phyloP scores from a whole-genome alignment of 2,329 filamentous ascomycete species.

The Fusarium siculi region DNA sequence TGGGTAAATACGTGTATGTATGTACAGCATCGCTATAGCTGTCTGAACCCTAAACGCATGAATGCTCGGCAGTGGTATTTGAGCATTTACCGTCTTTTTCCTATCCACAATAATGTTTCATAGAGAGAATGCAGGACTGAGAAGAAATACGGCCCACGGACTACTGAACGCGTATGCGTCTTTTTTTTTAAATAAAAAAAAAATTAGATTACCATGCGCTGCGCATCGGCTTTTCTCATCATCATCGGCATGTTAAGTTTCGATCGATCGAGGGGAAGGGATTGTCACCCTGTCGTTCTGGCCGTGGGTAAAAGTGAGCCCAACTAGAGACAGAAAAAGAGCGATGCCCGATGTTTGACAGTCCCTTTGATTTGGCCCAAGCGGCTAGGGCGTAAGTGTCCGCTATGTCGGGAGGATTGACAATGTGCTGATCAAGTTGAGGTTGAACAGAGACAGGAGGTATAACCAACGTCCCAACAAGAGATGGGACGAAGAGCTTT shows the following conservation, averaged over 20 bases:
- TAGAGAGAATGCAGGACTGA: background rate
- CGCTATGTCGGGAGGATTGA: background rate
- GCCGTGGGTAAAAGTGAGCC: background rate
- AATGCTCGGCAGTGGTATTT: background rate
- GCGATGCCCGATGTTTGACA: conserved; percentile 1
- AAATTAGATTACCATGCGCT: conserved; percentile 13
- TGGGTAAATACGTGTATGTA: background rate
- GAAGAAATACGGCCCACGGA: background rate
- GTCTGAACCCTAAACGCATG: background rate
- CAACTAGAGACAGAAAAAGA: conserved; percentile 9
- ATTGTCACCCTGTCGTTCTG: conserved; percentile 1
- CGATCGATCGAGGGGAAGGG: conserved; percentile 21
- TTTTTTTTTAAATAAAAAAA: background rate
- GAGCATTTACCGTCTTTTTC: conserved; percentile 14
- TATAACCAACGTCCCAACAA: background rate
- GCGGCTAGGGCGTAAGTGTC: background rate
- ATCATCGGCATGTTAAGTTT: conserved; percentile 20
- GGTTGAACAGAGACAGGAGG: background rate
- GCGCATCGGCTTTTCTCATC: conserved; percentile 4
- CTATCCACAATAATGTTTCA: conserved; percentile 5
- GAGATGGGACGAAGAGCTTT: background rate
- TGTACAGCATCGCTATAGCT: background rate
- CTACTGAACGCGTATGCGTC: background rate
- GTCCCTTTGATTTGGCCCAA: background rate
- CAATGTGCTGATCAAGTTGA: background rate